phyloP scores from a whole-genome alignment of 805 yeast genomes.

The Sungouiella thailandica region DNA sequence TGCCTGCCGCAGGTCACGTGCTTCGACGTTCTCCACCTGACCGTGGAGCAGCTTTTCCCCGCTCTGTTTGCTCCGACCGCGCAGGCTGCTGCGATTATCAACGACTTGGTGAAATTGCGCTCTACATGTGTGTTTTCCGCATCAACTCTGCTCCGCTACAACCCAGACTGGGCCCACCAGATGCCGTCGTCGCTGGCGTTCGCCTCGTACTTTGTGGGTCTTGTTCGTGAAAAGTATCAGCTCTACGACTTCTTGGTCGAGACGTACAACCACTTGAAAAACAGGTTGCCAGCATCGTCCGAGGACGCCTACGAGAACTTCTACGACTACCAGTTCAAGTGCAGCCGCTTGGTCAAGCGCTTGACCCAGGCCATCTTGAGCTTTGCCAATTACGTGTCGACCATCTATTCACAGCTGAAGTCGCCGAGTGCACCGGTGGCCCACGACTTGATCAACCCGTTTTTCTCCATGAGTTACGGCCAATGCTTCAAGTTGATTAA shows the following conservation, averaged over 20 bases:
- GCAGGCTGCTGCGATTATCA: slow-evolving; percentile 5
- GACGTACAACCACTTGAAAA: slow-evolving; percentile 13
- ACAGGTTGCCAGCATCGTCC: slow-evolving; percentile 1
- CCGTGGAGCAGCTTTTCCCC: slow-evolving; percentile 1
- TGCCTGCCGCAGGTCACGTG: slow-evolving; percentile 21
- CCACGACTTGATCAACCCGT: slow-evolving; percentile 22
- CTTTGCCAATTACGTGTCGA: slow-evolving; percentile 27
- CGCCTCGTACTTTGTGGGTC: slow-evolving; percentile 9
- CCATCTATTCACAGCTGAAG: slow-evolving; percentile 10
- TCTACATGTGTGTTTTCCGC: background rate
- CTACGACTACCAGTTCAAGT: slow-evolving; percentile 35
- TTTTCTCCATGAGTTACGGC: slow-evolving; percentile 28
- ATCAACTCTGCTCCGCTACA: background rate
- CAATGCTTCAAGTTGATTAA: slow-evolving; percentile 33
- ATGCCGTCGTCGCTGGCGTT: slow-evolving; percentile 1
- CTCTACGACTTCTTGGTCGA: slow-evolving; percentile 34
- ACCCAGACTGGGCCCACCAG: background rate
- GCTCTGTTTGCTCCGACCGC: slow-evolving; percentile 4
- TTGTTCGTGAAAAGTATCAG: slow-evolving; percentile 32
- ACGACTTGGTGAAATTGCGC: slow-evolving; percentile 1
- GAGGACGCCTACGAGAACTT: slow-evolving; percentile 25
- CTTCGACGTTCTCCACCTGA: slow-evolving; percentile 1
- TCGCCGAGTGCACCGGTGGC: slow-evolving; percentile 1
- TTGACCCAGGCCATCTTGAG: slow-evolving; percentile 23
- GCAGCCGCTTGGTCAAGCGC: slow-evolving; percentile 34